phyloP scores from a whole-genome alignment of 352 stramenopile species.

The Pythium angustatum region DNA sequence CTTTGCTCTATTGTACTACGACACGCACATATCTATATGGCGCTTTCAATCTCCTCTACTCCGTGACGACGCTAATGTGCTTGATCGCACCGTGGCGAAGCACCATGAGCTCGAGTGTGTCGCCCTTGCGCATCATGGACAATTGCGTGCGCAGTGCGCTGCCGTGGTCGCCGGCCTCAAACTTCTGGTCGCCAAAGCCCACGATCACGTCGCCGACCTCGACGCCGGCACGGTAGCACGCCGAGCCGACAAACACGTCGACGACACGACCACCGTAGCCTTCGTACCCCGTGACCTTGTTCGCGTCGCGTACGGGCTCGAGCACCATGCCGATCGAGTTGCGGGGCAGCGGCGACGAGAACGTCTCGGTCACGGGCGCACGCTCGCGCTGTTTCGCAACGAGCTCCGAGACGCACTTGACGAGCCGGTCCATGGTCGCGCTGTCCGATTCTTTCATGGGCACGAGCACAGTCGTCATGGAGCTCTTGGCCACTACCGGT shows the following conservation, averaged over 20 bases:
- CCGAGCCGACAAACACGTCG: slow-evolving; percentile 52
- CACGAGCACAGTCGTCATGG: slow-evolving; percentile 52
- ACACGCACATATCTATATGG: no score
- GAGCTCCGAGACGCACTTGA: slow-evolving; percentile 45
- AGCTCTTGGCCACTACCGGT: slow-evolving; percentile 41
- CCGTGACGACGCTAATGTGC: slow-evolving; percentile 46
- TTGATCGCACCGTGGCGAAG: slow-evolving; percentile 40
- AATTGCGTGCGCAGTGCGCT: slow-evolving; percentile 52
- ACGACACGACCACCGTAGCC: slow-evolving; percentile 48
- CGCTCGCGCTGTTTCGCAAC: slow-evolving; percentile 47
- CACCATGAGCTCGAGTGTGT: slow-evolving; percentile 47
- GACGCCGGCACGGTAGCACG: slow-evolving; percentile 48
- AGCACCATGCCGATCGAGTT: slow-evolving; percentile 60
- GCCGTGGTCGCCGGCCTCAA: slow-evolving; percentile 51
- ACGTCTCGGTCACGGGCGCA: slow-evolving; percentile 35
- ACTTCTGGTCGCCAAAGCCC: slow-evolving; percentile 46
- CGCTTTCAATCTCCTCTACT: slow-evolving; percentile 29
- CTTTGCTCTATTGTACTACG: slow-evolving; percentile 24
- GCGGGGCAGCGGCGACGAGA: slow-evolving; percentile 38
- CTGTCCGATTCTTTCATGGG: slow-evolving; percentile 42
- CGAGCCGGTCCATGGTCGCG: slow-evolving; percentile 32
- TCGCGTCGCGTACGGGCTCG: slow-evolving; percentile 40
- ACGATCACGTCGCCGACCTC: slow-evolving; percentile 56
- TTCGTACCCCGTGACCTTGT: slow-evolving; percentile 39
- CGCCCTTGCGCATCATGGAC: slow-evolving; percentile 57